Base-by-base conservation (phyloP, 129 eudicot species). In the Centrapalus pauciflorus region DNA sequence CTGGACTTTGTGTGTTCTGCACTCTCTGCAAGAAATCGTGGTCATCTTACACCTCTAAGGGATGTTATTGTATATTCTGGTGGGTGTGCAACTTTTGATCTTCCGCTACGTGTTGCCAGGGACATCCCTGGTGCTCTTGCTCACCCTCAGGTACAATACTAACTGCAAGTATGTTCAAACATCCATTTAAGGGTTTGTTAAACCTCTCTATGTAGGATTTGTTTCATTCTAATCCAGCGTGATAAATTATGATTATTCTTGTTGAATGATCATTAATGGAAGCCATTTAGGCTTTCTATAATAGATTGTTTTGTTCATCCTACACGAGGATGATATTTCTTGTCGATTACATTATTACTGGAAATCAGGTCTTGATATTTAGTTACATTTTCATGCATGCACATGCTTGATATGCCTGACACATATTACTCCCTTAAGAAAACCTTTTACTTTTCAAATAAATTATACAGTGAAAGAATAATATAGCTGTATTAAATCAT, bases 111-210 rank as follows among this genome's bases (percentile, higher is more conserved):
- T 70, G 81, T 82, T 71, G 88, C 96, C 49, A 62, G 49, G 55
- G 71, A 55, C 60, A 81, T 83, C 43, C 71, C 78, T 37, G 90
- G 87, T 24, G 89, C 95, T 66, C 81, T 85, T 41, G 87, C 96
- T 56, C 98, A 92, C 79, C 98, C 96, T 45, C 96, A 92, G 96
- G 98, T 92, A 77, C 58, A n/a, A n/a, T n/a, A 11, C 55, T 24
- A 11, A 21, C 45, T 55, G 6, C 12, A 14, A 29, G 23, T 33
- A 21, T 25, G 54, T 23, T 34, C 3, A 34, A 61, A 61, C 48
- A 5, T 38, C 33, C 38, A 38, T 62, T n/a, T 62, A 38, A 13
- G 51, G 7, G 51, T 21, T 19, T 20, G 29, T 19, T 62, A 62
- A 38, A 62, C 23, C 52, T 59, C 24, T 4, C 17, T 17, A 14